Percentiles rank a stretch among this genome's conserved stretches.
Evolutionary conservation across 2,329 filamentous ascomycete genomes (phyloP).

Genomic region (Plenodomus lindquistii): DNA sequence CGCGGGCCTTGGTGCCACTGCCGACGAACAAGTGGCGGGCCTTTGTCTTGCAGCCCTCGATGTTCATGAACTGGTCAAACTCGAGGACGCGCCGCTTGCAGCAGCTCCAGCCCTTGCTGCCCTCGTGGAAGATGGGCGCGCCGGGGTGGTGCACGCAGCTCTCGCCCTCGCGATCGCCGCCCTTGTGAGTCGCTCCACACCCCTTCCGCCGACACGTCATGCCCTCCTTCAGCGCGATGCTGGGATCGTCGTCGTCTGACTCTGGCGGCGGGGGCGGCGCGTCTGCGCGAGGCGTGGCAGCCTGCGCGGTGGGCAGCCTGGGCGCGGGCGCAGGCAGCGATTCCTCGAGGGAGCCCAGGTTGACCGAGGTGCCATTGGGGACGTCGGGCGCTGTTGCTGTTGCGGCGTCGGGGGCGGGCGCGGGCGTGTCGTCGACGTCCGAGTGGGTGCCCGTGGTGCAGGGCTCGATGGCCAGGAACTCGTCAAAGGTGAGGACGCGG

Average conservation of each 20-base stretch:
- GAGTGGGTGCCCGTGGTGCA: conserved; percentile 94
- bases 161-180: conserved; percentile 62
- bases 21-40: conserved; percentile 82
- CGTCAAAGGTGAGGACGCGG: conserved; percentile 94
- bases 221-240: conserved; percentile 71
- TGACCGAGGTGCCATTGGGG: conserved; percentile 40
- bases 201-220: conserved; percentile 76
- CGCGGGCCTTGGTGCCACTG: conserved; percentile 68
- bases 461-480: conserved; percentile 90
- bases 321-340: conserved; percentile 38
- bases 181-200: conserved; percentile 70
- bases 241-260: conserved; percentile 85
- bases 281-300: conserved; percentile 25
- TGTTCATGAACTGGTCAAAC: conserved; percentile 97
- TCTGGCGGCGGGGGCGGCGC: conserved; percentile 45
- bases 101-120: conserved; percentile 95
- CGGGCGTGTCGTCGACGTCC: conserved; percentile 74
- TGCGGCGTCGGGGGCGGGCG: conserved; percentile 47
- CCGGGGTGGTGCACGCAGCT: conserved; percentile 88
- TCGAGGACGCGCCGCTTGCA: conserved; percentile 94
- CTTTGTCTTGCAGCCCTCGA: conserved; percentile 86
- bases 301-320: conserved; percentile 37
- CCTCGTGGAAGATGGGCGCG: conserved; percentile 92
- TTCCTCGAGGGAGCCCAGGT: conserved; percentile 35
- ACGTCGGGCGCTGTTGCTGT: conserved; percentile 54